Base-by-base conservation (phyloP, 2,329 filamentous ascomycete genomes). In the Aspergillus ustus region DNA sequence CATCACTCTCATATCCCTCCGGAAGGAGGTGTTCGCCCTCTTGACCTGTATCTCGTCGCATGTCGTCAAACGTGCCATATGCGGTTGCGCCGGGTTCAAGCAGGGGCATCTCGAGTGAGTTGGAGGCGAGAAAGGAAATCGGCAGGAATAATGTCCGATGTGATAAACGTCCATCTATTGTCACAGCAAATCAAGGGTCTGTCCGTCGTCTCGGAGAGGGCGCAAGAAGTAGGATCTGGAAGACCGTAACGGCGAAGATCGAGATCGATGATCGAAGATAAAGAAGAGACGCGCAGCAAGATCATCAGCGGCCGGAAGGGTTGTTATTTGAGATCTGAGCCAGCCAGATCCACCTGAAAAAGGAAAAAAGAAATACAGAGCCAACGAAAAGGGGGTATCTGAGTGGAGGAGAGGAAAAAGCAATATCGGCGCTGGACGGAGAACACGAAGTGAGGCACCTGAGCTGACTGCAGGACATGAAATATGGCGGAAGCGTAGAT, bases 11-110 rank as follows among this genome's bases (percentile, higher is more conserved):
- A 57, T 70, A 70, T 31, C 68, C 70, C 44, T 69, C 66, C 28
- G 66, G 67, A 25, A 77, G 66, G 52, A 77, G 67, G 52, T 66
- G 70, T 22, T 76, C 72, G 54, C 68, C 67, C 61, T 77, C 75
- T n/a, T 71, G 63, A 34, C 70, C 67, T 53, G 64, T 69, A 52
- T 64, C 57, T 59, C 66, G 63, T 44, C 67, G 64, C 60, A 70
- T 71, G 29, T 64, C 62, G 53, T 70, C 69, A 46, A 75, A 68
- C 57, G 75, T 71, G 55, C 75, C 75, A 68, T 78, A 78, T 37
- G 75, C 76, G 52, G 69, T 68, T 60, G 67, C 68, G 49, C 69
- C 64, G 55, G 65, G 56, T 62, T 75, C 73, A 62, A 72, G 67
- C 61, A 71, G 66, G 61, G 72, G 73, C 74, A 76, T 76, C 52